phyloP scores from a whole-genome alignment of 2,329 filamentous ascomycete species.

The Zasmidium citrigriseum region DNA sequence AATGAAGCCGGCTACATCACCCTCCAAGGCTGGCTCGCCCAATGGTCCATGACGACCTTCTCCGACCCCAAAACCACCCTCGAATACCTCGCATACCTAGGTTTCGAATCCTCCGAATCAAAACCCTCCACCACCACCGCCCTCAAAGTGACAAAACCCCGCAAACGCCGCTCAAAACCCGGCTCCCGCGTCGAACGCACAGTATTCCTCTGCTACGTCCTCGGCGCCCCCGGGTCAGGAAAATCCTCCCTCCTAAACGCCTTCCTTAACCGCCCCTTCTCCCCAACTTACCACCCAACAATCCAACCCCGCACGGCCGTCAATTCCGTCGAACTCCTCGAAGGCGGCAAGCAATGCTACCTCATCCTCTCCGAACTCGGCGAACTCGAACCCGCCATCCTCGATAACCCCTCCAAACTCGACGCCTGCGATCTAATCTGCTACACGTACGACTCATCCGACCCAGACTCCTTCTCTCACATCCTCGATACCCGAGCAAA shows the following conservation, averaged over 20 bases:
- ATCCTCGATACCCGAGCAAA: slow-evolving; percentile 78
- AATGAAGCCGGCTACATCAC: slow-evolving; percentile 96
- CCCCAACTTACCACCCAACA: slow-evolving; percentile 81
- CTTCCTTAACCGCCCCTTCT: slow-evolving; percentile 87
- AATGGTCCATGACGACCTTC: slow-evolving; percentile 99
- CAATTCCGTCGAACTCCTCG: slow-evolving; percentile 88
- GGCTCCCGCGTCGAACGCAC: slow-evolving; percentile 83
- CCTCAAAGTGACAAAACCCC: slow-evolving; percentile 87
- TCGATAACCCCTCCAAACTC: slow-evolving; percentile 87
- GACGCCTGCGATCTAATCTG: slow-evolving; percentile 92
- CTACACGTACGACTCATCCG: slow-evolving; percentile 94
- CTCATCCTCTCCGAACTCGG: slow-evolving; percentile 93
- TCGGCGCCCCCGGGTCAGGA: slow-evolving; percentile 82
- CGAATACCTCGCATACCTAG: slow-evolving; percentile 93
- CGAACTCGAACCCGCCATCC: slow-evolving; percentile 88
- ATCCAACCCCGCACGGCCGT: slow-evolving; percentile 93
- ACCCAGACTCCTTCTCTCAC: slow-evolving; percentile 93
- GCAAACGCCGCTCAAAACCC: slow-evolving; percentile 75
- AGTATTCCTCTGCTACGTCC: slow-evolving; percentile 88
- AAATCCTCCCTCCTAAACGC: slow-evolving; percentile 90
- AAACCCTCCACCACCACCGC: slow-evolving; percentile 74
- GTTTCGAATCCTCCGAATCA: slow-evolving; percentile 76
- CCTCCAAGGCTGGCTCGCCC: slow-evolving; percentile 93
- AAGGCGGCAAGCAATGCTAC: slow-evolving; percentile 95
- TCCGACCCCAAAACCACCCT: slow-evolving; percentile 92